Base-by-base conservation (phyloP, 768 basidiomycete species). In the Clathrus columnatus region DNA sequence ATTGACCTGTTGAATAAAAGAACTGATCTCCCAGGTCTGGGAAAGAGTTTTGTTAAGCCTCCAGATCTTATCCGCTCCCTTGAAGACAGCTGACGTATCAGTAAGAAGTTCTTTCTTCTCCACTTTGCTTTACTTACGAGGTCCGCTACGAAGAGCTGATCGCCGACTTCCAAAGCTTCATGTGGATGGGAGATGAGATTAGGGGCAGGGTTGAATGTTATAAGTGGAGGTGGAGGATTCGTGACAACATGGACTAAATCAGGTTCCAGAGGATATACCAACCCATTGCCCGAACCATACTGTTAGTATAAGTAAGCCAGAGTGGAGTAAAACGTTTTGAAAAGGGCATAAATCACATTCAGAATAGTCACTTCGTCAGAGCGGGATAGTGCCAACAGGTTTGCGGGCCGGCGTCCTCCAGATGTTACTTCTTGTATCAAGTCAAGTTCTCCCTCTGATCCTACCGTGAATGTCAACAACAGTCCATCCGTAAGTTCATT, bases 11-110 rank as follows among this genome's bases (percentile, higher is more conserved):
- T 74, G 70, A 47, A 87, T 85, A 32, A 73, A 71, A 1, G 85
- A 84, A 48, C 80, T 78, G 45, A 87, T 77, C 36, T 62, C 67
- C 67, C 73, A 86, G 2, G 70, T 63, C 0, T 77, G 76, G 0
- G 76, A 65, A 6, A 66, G 59, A 48, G 75, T 65, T 45, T 74
- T 68, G 42, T 70, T 73, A 2, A 87, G 70, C 36, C 85, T 72
- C 83, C 85, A 88, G 54, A 87, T 78, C 56, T 73, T 83, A 67
- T 87, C 85, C 0, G 67, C 77, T 24, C 85, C 85, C 83, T 85
- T 53, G 20, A 44, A 7, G 24, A 52, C 20, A n/a, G n/a, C n/a
- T n/a, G n/a, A n/a, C n/a, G 18, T 21, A 49, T 29, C 52, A 32
- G 55, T 48, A 23, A 7, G 4, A 28, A 17, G 47, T 28, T 53